Conservation (phyloP, 345 rosid species). For the Schrenkiella parvula region DNA sequence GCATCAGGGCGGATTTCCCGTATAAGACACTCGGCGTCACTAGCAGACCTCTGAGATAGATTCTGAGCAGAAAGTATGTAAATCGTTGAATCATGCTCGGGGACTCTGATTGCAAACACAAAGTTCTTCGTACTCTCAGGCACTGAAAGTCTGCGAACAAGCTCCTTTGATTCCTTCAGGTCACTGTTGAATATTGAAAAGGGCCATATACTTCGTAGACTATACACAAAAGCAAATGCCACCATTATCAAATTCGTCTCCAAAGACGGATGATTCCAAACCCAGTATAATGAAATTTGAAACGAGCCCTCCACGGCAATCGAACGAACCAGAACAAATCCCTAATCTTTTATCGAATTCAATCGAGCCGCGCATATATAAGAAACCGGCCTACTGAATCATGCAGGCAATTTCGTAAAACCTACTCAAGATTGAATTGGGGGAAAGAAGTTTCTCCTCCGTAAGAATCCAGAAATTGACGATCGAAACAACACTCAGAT, state of each 20-base stretch:
- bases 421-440: background rate
- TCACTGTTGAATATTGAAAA: slow-evolving; percentile 53
- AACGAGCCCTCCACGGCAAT: background rate
- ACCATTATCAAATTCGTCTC: slow-evolving; percentile 27
- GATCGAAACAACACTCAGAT: slow-evolving; percentile 1
- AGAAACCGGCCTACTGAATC: background rate
- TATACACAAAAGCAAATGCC: slow-evolving; percentile 41
- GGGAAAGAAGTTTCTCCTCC: background rate
- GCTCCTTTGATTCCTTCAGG: slow-evolving; percentile 46
- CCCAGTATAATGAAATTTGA: background rate
- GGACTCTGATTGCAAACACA: slow-evolving; percentile 54
- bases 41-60: slow-evolving; percentile 68
- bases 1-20: slow-evolving; percentile 60
- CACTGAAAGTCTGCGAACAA: slow-evolving; percentile 51
- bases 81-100: slow-evolving; percentile 51
- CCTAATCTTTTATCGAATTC: background rate
- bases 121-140: slow-evolving; percentile 62
- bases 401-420: background rate
- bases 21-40: slow-evolving; percentile 61
- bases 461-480: background rate
- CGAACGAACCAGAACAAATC: background rate
- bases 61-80: slow-evolving; percentile 65
- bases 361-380: slow-evolving; percentile 17
- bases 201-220: slow-evolving; percentile 67
- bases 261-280: background rate